Base-by-base conservation (phyloP, 352 stramenopile species). In the Pythium rhizo-oryzae region DNA sequence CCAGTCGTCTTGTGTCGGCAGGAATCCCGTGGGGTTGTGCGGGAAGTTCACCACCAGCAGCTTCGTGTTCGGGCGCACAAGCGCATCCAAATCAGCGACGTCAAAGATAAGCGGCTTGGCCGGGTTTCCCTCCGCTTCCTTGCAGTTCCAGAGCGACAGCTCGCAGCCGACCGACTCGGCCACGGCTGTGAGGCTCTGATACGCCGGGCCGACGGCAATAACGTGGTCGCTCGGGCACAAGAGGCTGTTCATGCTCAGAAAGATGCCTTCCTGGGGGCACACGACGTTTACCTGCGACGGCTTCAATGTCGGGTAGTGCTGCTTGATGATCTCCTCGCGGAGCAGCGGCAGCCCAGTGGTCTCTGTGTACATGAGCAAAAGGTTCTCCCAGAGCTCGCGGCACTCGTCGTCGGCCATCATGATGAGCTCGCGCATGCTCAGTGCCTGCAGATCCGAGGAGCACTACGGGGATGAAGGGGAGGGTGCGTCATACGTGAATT, bases 1-100 rank as follows among this genome's bases (percentile, higher is more conserved):
- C 59, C 67, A 82, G 43, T 93, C 81, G 30, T 57, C 63, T 39
- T 67, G 65, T 2, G 69, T 69, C 0, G 78, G 75, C 25, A 87
- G 55, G 46, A 77, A 76, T 0, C 84, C 84, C 2, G 84, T 93
- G 18, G 84, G 84, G 52, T 93, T 93, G 71, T 93, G 84, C 8
- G 84, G 84, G 52, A 93, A 93, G 75, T 93, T 92, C 51, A 92
- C 65, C 2, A 91, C 67, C 8, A 93, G 56, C 24, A 92, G 58
- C 70, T 92, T 93, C 4, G 80, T 87, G 53, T 77, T 79, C 19
- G 62, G 59, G 12, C 59, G 64, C 18, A 91, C 62, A 4, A 90
- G 62, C 13, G 24, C 16, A 23, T 75, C 61, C 23, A 93, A 69
- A 13, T 80, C 70, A 25, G 69, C 50, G 37, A 89, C 61, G 58